phyloP scores from a whole-genome alignment of 2,329 filamentous ascomycete genomes.

The Cyanodermella asteris region DNA sequence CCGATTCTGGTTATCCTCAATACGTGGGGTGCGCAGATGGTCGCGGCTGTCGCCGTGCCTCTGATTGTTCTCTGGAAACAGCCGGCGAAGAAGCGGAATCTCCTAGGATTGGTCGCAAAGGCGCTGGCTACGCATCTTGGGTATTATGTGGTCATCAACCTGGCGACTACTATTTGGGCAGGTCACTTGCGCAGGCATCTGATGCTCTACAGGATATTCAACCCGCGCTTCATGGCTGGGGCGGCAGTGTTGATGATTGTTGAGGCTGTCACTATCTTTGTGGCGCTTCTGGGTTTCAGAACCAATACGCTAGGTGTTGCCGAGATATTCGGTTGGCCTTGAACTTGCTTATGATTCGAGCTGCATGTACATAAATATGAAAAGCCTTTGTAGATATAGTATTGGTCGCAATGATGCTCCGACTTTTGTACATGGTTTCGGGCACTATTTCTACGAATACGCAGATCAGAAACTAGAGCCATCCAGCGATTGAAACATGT shows the following conservation, averaged over 20 bases:
- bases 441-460: too few relatives aligned
- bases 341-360: too few relatives aligned
- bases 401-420: too few relatives aligned
- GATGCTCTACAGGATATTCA: slow-evolving; percentile 92
- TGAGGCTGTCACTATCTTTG: slow-evolving; percentile 48
- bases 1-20: slow-evolving; percentile 66
- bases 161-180: slow-evolving; percentile 80
- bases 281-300: slow-evolving; percentile 53
- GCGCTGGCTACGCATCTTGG: slow-evolving; percentile 53
- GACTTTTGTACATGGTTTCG: too few relatives aligned
- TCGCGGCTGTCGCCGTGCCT: slow-evolving; percentile 60
- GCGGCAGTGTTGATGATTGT: slow-evolving; percentile 49
- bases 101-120: slow-evolving; percentile 49
- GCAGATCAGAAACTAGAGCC: too few relatives aligned
- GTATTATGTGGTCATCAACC: slow-evolving; percentile 62
- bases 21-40: slow-evolving; percentile 71
- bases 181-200: slow-evolving; percentile 72
- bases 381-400: too few relatives aligned
- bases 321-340: slow-evolving; percentile 69
- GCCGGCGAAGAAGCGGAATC: slow-evolving; percentile 45
- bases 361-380: too few relatives aligned
- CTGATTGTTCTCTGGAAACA: slow-evolving; percentile 78
- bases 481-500: too few relatives aligned
- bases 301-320: slow-evolving; percentile 58
- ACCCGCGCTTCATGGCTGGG: slow-evolving; percentile 72